These are phyloP conservation scores for Ilyonectria robusta DNA, from an alignment of 2,329 filamentous ascomycete genomes.

Conservation along the genomic window DNA sequence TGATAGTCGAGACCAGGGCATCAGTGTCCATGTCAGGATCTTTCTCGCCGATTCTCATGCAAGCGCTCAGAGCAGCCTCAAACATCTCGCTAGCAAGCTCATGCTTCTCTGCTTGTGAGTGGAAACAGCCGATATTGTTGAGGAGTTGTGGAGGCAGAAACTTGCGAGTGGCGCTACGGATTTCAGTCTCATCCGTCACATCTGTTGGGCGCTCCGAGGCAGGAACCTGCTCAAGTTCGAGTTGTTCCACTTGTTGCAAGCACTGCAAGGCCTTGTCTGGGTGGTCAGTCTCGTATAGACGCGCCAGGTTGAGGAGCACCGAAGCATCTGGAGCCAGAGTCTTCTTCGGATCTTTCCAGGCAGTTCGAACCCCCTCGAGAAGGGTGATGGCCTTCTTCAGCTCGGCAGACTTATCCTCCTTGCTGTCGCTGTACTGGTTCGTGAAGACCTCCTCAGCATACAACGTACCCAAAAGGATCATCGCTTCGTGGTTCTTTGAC, in stretches of 20 bases:
- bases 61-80: constrained; percentile 90
- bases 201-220: constrained; percentile 76
- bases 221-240: constrained; percentile 85
- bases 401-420: constrained; percentile 90
- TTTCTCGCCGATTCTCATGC: constrained; percentile 83
- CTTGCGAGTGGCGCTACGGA: constrained; percentile 77
- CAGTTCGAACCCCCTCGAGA: constrained; percentile 85
- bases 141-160: constrained; percentile 89
- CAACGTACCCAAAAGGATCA: constrained; percentile 90
- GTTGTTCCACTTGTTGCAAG: constrained; percentile 90
- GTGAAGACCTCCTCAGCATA: constrained; percentile 96
- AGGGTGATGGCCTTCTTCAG: constrained; percentile 88
- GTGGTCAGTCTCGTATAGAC: constrained; percentile 87
- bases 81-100: constrained; percentile 88
- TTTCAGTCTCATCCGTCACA: constrained; percentile 68
- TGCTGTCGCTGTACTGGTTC: constrained; percentile 77
- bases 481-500: constrained; percentile 86
- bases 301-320: constrained; percentile 90
- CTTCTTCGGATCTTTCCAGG: constrained; percentile 95
- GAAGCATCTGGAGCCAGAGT: constrained; percentile 85
- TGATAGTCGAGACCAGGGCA: constrained; percentile 93
- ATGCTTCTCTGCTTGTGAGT: constrained; percentile 89
- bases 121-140: constrained; percentile 98
- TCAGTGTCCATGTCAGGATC: constrained; percentile 87
- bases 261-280: constrained; percentile 95